Base-by-base conservation (phyloP, 2,329 filamentous ascomycete species). In the Fusarium mexicanum region DNA sequence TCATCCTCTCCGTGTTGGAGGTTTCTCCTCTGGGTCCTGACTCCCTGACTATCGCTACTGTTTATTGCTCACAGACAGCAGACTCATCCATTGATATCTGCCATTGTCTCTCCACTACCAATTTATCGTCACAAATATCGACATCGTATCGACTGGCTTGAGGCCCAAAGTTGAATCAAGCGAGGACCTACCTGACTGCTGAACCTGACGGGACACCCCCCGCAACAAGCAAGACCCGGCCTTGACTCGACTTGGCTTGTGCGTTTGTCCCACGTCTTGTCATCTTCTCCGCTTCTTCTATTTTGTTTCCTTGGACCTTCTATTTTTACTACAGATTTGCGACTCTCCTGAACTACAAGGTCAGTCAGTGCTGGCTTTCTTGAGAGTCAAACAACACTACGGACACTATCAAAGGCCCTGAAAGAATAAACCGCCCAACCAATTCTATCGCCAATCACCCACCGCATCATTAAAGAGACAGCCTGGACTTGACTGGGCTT, bases 1-100 rank as follows among this genome's bases (percentile, higher is more conserved):
- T 80, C 78, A 78, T 79, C 79, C 78, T 84, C 82, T 83, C 81
- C 83, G 77, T 79, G 78, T 75, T 79, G 83, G 83, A 84, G 83
- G 73, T 81, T 84, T 67, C 77, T 82, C 67, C 82, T 82, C 71
- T 81, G 82, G 82, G 79, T 81, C 69, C 74, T 79, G 77, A 82
- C 82, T 71, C 82, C 82, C 76, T 84, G 83, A 84, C 81, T 80
- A 73, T 64, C 61, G 64, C 69, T 69, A 64, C 46, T 37, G 37
- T 71, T 50, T 26, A 38, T 43, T 55, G 17, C 43, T 41, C 33
- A 57, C 50, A 50, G 41, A 57, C 50, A 50, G 41, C 53, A 60
- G 24, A 48, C 38, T 58, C 33, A 54, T 48, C 46, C n/a, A 67
- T 35, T 41, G 53, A 59, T 59, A 31, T 59, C 57, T 66, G 60